Conservation (phyloP, 192 early-diverging fungal genomes). For the Podila horticola region DNA sequence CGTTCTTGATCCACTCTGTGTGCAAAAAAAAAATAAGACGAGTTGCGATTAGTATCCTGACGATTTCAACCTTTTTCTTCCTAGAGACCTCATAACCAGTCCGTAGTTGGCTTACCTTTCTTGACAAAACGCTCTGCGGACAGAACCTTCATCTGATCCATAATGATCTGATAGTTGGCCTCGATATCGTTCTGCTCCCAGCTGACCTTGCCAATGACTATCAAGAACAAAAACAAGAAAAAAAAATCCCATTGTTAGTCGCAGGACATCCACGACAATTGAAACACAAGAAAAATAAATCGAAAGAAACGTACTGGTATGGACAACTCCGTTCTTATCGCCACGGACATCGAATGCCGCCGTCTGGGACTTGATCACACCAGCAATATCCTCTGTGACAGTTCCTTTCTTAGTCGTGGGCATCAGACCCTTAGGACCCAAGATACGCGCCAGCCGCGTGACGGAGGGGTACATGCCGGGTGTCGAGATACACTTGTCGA, state of each 20-base stretch:
- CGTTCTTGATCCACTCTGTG: slow-evolving; percentile 66
- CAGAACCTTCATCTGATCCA: slow-evolving; percentile 69
- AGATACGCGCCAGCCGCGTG: slow-evolving; percentile 84
- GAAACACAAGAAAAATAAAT: neutral
- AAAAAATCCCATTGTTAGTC: neutral
- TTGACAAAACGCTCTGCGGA: slow-evolving; percentile 62
- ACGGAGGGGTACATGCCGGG: slow-evolving; percentile 90
- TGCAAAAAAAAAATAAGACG: neutral
- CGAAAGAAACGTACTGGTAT: slow-evolving; percentile 57
- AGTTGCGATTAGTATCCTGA: neutral
- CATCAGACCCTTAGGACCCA: slow-evolving; percentile 98
- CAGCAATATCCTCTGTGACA: slow-evolving; percentile 80
- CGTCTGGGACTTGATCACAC: slow-evolving; percentile 69
- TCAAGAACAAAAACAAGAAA: neutral
- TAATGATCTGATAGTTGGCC: slow-evolving; percentile 66
- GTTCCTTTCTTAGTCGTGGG: slow-evolving; percentile 89
- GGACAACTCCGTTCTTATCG: slow-evolving; percentile 78
- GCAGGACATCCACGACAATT: slow-evolving; percentile 16
- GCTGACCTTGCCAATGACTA: slow-evolving; percentile 50
- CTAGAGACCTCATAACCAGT: neutral
- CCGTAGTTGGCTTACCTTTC: slow-evolving; percentile 39
- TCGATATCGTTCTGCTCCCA: slow-evolving; percentile 50
- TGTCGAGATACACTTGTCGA: slow-evolving; percentile 90
- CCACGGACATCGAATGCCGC: slow-evolving; percentile 80
- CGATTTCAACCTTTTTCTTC: neutral